A percentile compares a stretch with the other conserved stretches of the same genome.
These are phyloP conservation scores for Suillus variegatus DNA, from an alignment of 768 basidiomycete species.

Conservation along the genomic window DNA sequence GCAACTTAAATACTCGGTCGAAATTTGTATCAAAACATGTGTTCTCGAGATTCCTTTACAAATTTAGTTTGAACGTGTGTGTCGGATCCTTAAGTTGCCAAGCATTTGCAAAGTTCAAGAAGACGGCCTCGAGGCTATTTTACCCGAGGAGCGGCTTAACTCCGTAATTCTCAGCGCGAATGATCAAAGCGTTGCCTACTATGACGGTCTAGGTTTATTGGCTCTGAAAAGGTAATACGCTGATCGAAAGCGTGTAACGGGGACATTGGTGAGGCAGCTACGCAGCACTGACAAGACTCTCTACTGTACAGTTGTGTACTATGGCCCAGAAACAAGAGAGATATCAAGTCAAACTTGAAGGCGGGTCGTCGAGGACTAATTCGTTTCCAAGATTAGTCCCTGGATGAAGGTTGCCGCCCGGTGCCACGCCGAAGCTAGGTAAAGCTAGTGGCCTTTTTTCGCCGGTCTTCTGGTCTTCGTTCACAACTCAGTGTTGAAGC, in stretches of 20 bases:
- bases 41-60: neutral
- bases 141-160: neutral
- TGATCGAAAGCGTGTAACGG: neutral
- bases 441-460: constrained; percentile 1
- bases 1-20: constrained; percentile 4
- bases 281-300: neutral
- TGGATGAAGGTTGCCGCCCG: constrained; percentile 8
- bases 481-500: neutral
- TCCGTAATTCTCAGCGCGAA: neutral
- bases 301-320: neutral
- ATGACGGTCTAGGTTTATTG: neutral
- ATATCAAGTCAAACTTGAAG: neutral
- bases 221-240: neutral
- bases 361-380: neutral
- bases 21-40: constrained; percentile 3
- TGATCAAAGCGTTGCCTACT: neutral
- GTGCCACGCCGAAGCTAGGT: constrained; percentile 10
- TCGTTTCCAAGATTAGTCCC: constrained; percentile 5
- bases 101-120: neutral
- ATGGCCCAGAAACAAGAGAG: neutral
- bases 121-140: neutral
- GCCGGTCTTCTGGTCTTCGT: constrained; percentile 3
- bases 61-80: neutral
- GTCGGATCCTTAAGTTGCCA: neutral
- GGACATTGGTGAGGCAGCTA: neutral